Evolutionary conservation across 2,329 filamentous ascomycete genomes (phyloP).

Genomic region (Fusarium sterilihyphosum): DNA sequence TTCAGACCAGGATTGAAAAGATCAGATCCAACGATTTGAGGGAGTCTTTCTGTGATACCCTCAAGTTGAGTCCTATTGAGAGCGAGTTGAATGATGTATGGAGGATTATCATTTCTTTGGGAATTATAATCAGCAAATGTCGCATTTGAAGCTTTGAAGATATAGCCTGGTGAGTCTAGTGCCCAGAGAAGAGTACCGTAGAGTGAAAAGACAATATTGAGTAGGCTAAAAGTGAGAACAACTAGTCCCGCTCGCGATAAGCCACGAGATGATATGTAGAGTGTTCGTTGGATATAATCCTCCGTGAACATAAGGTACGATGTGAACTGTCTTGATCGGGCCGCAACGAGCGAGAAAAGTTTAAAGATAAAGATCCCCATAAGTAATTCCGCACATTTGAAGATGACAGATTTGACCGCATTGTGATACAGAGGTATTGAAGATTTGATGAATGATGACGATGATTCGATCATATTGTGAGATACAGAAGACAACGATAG

Average conservation of each 20-base stretch:
- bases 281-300: constrained; percentile 24
- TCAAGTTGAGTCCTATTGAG: background rate
- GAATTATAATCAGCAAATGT: constrained; percentile 3
- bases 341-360: constrained; percentile 22
- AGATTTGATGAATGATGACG: constrained; percentile 7
- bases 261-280: constrained; percentile 23
- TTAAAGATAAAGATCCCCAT: constrained; percentile 32
- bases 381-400: constrained; percentile 29
- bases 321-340: constrained; percentile 29
- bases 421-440: constrained; percentile 32
- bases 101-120: constrained; percentile 3
- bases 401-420: constrained; percentile 31
- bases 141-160: constrained; percentile 1
- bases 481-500: no score
- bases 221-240: constrained; percentile 14
- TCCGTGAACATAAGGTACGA: constrained; percentile 37
- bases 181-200: constrained; percentile 34
- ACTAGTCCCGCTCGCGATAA: constrained; percentile 18
- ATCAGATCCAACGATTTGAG: constrained; percentile 7
- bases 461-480: constrained; percentile 20
- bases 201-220: constrained; percentile 11
- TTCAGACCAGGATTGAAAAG: constrained; percentile 22
- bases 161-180: constrained; percentile 27
- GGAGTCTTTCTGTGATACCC: background rate
- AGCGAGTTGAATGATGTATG: constrained; percentile 23